Percentiles rank a stretch among this genome's conserved stretches.
Evolutionary conservation across 108 stramenopile genomes (phyloP).

Genomic region (Cyclotella cryptica): DNA sequence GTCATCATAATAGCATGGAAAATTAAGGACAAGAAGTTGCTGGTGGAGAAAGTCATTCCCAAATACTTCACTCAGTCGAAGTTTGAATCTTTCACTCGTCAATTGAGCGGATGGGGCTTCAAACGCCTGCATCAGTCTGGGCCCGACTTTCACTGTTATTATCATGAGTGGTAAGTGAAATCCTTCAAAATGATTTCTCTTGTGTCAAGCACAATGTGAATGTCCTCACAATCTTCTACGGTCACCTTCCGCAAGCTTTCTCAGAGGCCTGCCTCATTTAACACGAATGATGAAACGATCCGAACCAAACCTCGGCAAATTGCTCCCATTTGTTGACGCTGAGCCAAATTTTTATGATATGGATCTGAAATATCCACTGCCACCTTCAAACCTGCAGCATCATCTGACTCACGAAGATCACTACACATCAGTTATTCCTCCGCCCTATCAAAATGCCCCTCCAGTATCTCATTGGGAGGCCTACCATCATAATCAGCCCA

Average conservation of each 20-base stretch:
- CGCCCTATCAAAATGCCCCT: background rate
- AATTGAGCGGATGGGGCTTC: conserved; percentile 45
- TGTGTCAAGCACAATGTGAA: background rate
- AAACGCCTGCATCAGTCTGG: conserved; percentile 23
- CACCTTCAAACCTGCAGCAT: background rate
- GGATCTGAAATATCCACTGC: conserved; percentile 14
- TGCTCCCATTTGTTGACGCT: conserved; percentile 21
- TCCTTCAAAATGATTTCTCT: background rate
- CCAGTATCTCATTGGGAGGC: background rate
- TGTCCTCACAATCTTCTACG: background rate
- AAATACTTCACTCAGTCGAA: conserved; percentile 60
- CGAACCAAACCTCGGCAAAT: conserved; percentile 15
- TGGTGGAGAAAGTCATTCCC: conserved; percentile 49
- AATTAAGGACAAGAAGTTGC: background rate
- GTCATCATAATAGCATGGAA: background rate
- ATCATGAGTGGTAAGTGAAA: conserved; percentile 29
- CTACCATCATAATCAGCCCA: background rate
- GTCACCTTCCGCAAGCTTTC: background rate
- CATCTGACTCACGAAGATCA: background rate
- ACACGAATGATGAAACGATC: conserved; percentile 23
- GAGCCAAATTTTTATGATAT: conserved; percentile 40
- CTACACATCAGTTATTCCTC: background rate
- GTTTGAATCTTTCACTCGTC: conserved; percentile 31
- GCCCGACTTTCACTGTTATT: conserved; percentile 26
- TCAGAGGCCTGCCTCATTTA: conserved; percentile 25